Conservation (phyloP, 495 filamentous ascomycete species). For the Hypoxylon fragiforme region DNA sequence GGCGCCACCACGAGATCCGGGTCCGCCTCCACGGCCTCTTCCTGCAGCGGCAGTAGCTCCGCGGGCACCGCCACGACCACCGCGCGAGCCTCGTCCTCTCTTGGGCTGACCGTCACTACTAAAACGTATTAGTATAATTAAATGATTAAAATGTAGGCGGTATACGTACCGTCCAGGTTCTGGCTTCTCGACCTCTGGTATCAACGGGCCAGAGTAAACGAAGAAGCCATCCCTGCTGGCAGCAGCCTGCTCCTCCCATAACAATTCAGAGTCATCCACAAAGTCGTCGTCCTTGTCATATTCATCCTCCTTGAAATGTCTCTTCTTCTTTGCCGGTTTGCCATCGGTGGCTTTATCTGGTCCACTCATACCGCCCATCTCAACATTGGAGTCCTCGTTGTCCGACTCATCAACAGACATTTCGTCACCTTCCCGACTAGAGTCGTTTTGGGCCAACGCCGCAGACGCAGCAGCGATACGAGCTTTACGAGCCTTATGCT, state of each 20-base stretch:
- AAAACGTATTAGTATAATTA: slow-evolving; percentile 38
- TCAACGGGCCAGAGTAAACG: slow-evolving; percentile 81
- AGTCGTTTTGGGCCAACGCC: slow-evolving; percentile 72
- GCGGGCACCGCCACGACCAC: slow-evolving; percentile 58
- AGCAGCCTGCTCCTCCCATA: slow-evolving; percentile 94
- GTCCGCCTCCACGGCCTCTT: slow-evolving; percentile 63
- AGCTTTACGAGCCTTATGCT: slow-evolving; percentile 75
- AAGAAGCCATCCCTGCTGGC: slow-evolving; percentile 92
- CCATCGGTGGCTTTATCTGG: slow-evolving; percentile 58
- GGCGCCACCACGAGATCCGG: slow-evolving; percentile 77
- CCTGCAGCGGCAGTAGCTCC: slow-evolving; percentile 55
- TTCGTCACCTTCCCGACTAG: slow-evolving; percentile 73
- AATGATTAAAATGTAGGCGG: slow-evolving; percentile 12
- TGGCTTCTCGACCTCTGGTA: slow-evolving; percentile 88
- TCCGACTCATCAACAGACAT: slow-evolving; percentile 71
- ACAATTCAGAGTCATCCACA: slow-evolving; percentile 92
- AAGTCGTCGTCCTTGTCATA: slow-evolving; percentile 97
- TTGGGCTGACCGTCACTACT: slow-evolving; percentile 78
- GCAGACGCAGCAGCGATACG: slow-evolving; percentile 84
- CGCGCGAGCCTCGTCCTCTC: slow-evolving; percentile 68
- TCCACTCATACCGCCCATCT: slow-evolving; percentile 70
- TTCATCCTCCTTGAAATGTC: slow-evolving; percentile 89
- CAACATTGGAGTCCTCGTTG: slow-evolving; percentile 73
- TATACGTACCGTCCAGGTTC: slow-evolving; percentile 61
- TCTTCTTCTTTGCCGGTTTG: slow-evolving; percentile 66